Conservation (phyloP, 345 rosid genomes). For the Lenwebbia sp. region DNA sequence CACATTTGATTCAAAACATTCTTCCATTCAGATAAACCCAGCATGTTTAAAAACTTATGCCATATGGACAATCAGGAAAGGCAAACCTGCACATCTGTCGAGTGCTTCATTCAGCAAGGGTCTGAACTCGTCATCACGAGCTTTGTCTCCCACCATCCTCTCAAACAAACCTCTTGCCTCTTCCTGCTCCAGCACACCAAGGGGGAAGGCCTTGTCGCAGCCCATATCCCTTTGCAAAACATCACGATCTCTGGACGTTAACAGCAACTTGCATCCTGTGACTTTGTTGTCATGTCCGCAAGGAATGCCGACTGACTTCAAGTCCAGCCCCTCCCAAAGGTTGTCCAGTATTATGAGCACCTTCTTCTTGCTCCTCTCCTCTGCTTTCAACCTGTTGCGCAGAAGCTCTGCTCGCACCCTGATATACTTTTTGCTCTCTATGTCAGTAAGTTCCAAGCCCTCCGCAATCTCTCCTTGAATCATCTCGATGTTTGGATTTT, state of each 20-base stretch:
- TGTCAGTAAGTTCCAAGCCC: not conserved
- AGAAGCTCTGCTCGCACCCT: not conserved
- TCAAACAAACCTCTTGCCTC: no score
- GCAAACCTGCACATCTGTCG: accelerated
- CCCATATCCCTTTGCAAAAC: accelerated
- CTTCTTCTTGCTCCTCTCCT: accelerated
- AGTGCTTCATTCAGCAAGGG: accelerated
- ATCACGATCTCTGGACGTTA: accelerated
- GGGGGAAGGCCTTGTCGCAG: accelerated
- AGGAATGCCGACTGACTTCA: not conserved
- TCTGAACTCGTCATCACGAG: accelerated
- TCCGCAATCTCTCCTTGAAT: not conserved
- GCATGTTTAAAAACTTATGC: accelerated
- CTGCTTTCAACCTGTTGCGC: accelerated
- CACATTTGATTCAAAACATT: not conserved
- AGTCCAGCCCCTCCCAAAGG: not conserved
- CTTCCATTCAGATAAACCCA: accelerated
- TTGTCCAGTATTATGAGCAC: not conserved
- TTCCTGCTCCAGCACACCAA: accelerated
- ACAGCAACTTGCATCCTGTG: not conserved
- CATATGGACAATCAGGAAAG: accelerated
- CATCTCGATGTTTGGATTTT: not conserved
- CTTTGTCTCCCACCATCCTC: accelerated
- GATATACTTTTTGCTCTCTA: no score
- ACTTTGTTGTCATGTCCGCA: not conserved